A percentile compares a stretch with the other conserved stretches of the same genome.
Conservation (phyloP, 306 rosid genomes). For the Prunus mongolica region DNA sequence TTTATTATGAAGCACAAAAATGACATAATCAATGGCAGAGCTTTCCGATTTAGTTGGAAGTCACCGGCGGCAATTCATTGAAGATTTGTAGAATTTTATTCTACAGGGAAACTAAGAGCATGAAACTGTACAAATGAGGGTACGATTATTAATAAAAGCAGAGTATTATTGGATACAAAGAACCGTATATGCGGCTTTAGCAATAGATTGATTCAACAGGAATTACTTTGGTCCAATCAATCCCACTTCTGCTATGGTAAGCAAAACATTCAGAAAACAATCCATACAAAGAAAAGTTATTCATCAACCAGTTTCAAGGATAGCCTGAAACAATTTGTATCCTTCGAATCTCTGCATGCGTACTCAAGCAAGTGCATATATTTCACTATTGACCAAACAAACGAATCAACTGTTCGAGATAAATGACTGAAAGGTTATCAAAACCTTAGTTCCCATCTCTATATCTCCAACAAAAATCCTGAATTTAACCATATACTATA, state of each 20-base stretch:
- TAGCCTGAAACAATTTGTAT: background rate
- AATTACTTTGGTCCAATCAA: background rate
- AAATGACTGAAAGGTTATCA: background rate
- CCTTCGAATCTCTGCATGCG: background rate
- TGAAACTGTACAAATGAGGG: too few species aligned
- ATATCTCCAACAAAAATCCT: background rate
- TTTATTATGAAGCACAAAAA: background rate
- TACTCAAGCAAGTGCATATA: background rate
- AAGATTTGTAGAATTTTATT: background rate
- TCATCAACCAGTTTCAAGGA: background rate
- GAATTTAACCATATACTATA: background rate
- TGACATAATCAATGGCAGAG: background rate
- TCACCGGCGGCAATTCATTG: background rate
- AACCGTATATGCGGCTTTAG: too few species aligned
- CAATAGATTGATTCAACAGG: too few species aligned
- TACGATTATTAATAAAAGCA: too few species aligned
- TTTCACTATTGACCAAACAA: background rate
- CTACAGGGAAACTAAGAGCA: background rate
- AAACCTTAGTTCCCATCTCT: background rate
- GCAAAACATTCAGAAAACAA: background rate
- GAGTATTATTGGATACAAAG: too few species aligned
- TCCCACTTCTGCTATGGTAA: background rate
- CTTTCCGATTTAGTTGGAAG: background rate
- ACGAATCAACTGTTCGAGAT: background rate
- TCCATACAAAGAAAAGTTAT: conserved; percentile 1